Base-by-base conservation (phyloP, 257 asterid genomes). In the Primulina tabacum region DNA sequence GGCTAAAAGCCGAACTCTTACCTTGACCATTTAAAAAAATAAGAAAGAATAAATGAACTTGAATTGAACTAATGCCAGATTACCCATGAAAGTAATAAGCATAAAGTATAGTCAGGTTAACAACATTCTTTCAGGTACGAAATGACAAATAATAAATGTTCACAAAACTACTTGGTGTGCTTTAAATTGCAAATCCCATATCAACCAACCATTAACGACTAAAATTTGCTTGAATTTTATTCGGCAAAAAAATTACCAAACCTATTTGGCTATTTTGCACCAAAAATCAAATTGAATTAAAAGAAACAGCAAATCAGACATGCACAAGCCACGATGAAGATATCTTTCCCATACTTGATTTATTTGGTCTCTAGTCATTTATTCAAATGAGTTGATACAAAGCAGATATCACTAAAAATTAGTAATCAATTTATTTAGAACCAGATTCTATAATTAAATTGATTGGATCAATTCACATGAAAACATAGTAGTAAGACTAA, bases 1-100 rank as follows among this genome's bases (percentile, higher is more conserved):
- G 73, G 96, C 96, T 53, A 94, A 84, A 70, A 91, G 71, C 69
- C 97, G 88, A 73, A 94, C 92, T 80, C 95, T 82, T 81, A 87
- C 97, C 99, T 91, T 82, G 69, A 83, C 64, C 21, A 24, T 61
- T 20, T 62, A 10, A 30, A 67, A 21, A 73, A 60, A 55, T 68
- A 40, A 67, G 17, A 34, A 28, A 70, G 58, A 67, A 68, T 47
- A 60, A 43, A 30, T 69, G 67, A 30, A 64, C 55, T 47, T 12
- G 55, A 47, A 47, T 14, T 47, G 18, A 57, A 37, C 59, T 37
- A 61, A 37, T 61, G 64, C 70, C 61, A 74, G 32, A 38, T 43
- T 47, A 67, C 59, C 61, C 53, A 16, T 32, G 52, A 62, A 56
- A 69, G 35, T 37, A 73, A 7, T 61, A 18, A 60, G 33, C 55